Conservation (phyloP, 805 yeast species). For the Ogataea paradorogensis region DNA sequence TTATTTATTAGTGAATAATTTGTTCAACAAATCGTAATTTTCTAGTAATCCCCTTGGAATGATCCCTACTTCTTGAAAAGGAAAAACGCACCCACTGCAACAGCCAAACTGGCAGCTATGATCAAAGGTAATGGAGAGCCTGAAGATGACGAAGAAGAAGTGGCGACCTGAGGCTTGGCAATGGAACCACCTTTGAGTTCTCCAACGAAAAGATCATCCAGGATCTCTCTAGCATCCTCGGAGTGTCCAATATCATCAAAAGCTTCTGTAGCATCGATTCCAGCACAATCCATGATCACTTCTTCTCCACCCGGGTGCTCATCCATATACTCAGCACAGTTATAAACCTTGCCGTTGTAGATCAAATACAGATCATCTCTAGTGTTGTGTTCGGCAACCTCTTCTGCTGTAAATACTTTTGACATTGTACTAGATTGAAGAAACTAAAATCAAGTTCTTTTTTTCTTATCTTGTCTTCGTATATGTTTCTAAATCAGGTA, state of each 20-base stretch:
- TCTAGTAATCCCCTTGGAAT: background rate
- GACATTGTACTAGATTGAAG: slow-evolving; percentile 35
- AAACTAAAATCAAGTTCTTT: slow-evolving; percentile 2
- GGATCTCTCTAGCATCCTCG: slow-evolving; percentile 84
- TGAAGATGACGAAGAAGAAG: slow-evolving; percentile 15
- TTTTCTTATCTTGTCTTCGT: slow-evolving; percentile 10
- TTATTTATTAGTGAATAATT: slow-evolving; percentile 2
- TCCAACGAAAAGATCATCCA: slow-evolving; percentile 71
- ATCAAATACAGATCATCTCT: slow-evolving; percentile 83
- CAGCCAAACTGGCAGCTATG: slow-evolving; percentile 36
- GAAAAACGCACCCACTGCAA: slow-evolving; percentile 45
- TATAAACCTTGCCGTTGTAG: slow-evolving; percentile 75
- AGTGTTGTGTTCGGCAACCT: slow-evolving; percentile 70
- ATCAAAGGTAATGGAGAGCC: slow-evolving; percentile 22
- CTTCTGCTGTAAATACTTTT: slow-evolving; percentile 57
- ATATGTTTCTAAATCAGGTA: slow-evolving; percentile 11
- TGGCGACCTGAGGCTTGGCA: slow-evolving; percentile 36
- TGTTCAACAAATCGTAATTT: slow-evolving; percentile 7
- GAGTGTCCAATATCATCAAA: slow-evolving; percentile 94
- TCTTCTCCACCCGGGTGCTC: slow-evolving; percentile 77
- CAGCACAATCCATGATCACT: slow-evolving; percentile 78
- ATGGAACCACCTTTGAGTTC: slow-evolving; percentile 66
- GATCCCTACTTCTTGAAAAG: slow-evolving; percentile 19
- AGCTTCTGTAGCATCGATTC: slow-evolving; percentile 68
- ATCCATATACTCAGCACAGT: slow-evolving; percentile 64